These are phyloP conservation scores for Sclerotinia sclerotiorum DNA, from an alignment of 2,329 filamentous ascomycete genomes.

Conservation along the genomic window DNA sequence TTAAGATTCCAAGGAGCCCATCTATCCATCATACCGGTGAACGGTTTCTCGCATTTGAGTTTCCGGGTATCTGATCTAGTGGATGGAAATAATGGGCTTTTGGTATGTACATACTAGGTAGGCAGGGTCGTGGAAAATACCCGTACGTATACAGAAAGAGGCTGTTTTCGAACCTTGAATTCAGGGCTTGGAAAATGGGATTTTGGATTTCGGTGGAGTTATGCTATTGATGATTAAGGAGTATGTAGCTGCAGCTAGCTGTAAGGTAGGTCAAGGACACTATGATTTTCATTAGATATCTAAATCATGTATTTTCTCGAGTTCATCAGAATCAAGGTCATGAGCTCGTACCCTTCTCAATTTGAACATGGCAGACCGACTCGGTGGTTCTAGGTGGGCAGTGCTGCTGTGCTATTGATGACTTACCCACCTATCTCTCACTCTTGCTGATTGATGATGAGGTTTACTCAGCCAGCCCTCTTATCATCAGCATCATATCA, in stretches of 20 bases:
- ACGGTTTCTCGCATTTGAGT: too few species aligned
- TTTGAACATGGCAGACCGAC: not conserved
- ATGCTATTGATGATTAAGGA: not conserved
- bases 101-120: too few species aligned
- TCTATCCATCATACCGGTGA: not conserved
- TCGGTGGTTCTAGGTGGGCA: constrained; percentile 13
- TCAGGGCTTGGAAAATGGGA: not conserved
- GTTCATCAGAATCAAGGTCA: not conserved
- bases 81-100: not conserved
- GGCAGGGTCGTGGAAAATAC: not conserved
- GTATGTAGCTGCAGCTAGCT: not conserved
- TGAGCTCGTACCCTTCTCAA: not conserved
- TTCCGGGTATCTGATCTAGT: too few species aligned
- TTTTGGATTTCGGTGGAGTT: not conserved
- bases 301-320: too few species aligned
- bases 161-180: not conserved
- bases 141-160: not conserved
- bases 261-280: not conserved
- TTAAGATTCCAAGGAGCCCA: constrained; percentile 6
- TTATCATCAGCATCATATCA: not conserved
- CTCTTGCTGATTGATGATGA: constrained; percentile 12
- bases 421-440: not conserved
- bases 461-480: constrained; percentile 14
- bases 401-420: constrained; percentile 7
- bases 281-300: too few species aligned